A percentile compares a stretch with the other conserved stretches of the same genome.
Evolutionary conservation across 2,329 filamentous ascomycete species (phyloP).

Genomic region (Myriosclerotinia scirpicola): DNA sequence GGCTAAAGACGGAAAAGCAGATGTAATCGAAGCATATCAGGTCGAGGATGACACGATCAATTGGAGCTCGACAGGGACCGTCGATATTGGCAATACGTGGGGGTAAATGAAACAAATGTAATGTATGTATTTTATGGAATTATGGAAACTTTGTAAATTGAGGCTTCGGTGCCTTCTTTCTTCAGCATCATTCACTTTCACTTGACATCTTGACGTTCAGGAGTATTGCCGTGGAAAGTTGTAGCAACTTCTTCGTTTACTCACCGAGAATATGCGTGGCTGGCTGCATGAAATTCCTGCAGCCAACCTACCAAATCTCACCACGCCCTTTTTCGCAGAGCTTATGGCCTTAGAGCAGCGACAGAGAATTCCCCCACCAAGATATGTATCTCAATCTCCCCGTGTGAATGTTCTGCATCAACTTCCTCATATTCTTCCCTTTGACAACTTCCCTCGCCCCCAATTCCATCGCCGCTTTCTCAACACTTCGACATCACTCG

Average conservation of each 20-base stretch:
- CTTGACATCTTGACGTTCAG: too few relatives aligned
- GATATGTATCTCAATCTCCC: background rate
- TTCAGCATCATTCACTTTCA: too few relatives aligned
- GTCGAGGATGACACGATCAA: constrained; percentile 13
- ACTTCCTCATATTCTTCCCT: background rate
- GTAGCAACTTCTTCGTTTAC: background rate
- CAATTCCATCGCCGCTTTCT: background rate
- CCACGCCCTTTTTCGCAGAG: constrained; percentile 9
- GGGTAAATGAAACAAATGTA: constrained; percentile 13
- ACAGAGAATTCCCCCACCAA: background rate
- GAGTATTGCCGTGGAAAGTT: background rate
- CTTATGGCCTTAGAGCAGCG: constrained; percentile 4
- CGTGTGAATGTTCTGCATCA: background rate
- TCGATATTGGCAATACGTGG: constrained; percentile 24
- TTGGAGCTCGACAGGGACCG: background rate
- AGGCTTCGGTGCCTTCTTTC: background rate
- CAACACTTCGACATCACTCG: background rate
- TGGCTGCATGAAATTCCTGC: background rate
- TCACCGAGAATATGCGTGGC: background rate
- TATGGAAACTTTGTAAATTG: background rate
- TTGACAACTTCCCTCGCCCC: background rate
- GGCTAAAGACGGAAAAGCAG: background rate
- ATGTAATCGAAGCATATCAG: constrained; percentile 3
- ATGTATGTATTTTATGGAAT: background rate
- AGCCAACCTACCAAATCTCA: background rate